These are phyloP conservation scores for Colletotrichum gloeosporioides DNA, from an alignment of 2,329 filamentous ascomycete species.

Conservation along the genomic window DNA sequence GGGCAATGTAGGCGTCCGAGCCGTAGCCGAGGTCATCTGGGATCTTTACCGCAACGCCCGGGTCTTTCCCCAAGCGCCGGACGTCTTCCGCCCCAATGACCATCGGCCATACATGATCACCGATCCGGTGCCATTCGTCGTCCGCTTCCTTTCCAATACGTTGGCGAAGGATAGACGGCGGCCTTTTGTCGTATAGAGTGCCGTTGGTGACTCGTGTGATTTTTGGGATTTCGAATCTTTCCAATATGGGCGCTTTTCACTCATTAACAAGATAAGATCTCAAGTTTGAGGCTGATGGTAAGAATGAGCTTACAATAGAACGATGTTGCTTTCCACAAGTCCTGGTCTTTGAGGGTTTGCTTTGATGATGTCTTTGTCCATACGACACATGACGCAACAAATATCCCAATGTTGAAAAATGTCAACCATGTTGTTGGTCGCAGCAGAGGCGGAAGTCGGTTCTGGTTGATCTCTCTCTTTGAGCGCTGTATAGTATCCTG, in stretches of 20 bases:
- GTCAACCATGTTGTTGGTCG: not conserved
- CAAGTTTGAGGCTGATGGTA: not conserved
- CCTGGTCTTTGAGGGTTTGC: not conserved
- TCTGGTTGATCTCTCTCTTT: not conserved
- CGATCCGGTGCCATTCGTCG: conserved; percentile 2
- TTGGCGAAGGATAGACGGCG: not conserved
- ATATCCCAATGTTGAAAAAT: not conserved
- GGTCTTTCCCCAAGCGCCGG: conserved; percentile 32
- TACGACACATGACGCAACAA: not conserved
- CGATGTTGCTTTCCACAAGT: not conserved
- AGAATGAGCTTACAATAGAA: not conserved
- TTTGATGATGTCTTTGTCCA: not conserved
- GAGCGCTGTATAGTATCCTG: not conserved
- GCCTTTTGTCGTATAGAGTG: not conserved
- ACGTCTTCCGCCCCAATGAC: not conserved
- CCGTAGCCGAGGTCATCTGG: conserved; percentile 33
- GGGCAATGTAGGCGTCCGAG: conserved; percentile 34
- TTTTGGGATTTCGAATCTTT: not conserved
- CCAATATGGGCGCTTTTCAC: not conserved
- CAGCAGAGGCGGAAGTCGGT: not conserved
- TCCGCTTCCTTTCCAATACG: not conserved
- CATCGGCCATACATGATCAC: not conserved
- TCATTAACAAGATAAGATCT: not conserved
- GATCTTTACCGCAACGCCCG: conserved; percentile 26
- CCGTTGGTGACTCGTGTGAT: not conserved